Evolutionary conservation across 139 green algal genomes (phyloP).

Genomic region (Cymbomonas tetramitiformis): DNA sequence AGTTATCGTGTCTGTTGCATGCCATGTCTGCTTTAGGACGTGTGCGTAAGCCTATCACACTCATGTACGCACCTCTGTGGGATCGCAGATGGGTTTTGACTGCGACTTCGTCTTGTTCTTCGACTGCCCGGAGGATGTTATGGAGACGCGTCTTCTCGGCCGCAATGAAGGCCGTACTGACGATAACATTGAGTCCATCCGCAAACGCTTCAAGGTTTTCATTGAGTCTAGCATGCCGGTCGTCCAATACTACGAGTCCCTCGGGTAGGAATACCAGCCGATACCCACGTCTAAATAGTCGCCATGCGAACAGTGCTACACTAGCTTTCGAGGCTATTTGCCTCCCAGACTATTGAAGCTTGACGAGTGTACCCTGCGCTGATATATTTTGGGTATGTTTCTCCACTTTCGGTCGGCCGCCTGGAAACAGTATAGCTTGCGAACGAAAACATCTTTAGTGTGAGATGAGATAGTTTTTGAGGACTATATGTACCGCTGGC

Average conservation of each 20-base stretch:
- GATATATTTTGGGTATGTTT: too few relatives aligned
- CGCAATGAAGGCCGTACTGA: constrained; percentile 75
- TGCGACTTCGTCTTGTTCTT: constrained; percentile 82
- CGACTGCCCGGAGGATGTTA: constrained; percentile 77
- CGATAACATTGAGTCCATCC: constrained; percentile 91
- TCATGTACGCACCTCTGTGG: neutral
- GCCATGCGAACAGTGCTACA: too few relatives aligned
- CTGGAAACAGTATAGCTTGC: too few relatives aligned
- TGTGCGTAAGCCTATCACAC: neutral
- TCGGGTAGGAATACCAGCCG: too few relatives aligned
- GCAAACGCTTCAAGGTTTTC: constrained; percentile 85
- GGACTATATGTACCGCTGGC: too few relatives aligned
- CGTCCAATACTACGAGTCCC: constrained; percentile 53
- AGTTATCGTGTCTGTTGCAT: neutral
- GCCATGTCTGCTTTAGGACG: neutral
- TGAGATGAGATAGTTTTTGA: too few relatives aligned
- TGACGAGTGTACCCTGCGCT: too few relatives aligned
- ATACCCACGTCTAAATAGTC: too few relatives aligned
- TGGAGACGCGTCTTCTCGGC: constrained; percentile 72
- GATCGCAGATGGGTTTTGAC: constrained; percentile 56
- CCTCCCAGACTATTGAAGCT: too few relatives aligned
- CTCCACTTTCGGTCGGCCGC: too few relatives aligned
- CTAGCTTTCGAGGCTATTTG: too few relatives aligned
- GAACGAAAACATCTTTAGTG: too few relatives aligned
- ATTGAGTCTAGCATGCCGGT: constrained; percentile 64